These are phyloP conservation scores for Malus sieversii DNA, from an alignment of 306 rosid genomes.

Conservation along the genomic window DNA sequence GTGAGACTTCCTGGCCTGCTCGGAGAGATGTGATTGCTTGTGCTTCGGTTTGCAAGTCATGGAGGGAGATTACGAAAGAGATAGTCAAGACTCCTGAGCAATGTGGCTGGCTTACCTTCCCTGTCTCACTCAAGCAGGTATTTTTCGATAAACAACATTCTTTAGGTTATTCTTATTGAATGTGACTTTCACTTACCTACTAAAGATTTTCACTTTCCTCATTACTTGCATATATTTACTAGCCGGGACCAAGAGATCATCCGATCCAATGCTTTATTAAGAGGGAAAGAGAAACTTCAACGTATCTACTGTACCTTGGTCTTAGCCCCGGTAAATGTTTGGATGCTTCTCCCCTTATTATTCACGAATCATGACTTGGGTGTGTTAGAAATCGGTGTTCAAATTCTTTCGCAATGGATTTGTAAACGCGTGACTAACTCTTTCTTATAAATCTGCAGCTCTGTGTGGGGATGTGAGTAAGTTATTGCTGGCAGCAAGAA, in stretches of 20 bases:
- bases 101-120: conserved; percentile 74
- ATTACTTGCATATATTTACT: background rate
- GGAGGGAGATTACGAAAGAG: conserved; percentile 70
- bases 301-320: conserved; percentile 77
- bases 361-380: background rate
- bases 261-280: conserved; percentile 84
- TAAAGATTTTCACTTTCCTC: background rate
- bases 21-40: conserved; percentile 73
- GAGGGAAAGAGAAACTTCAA: conserved; percentile 76
- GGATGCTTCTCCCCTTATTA: conserved; percentile 4
- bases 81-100: conserved; percentile 79
- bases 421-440: background rate
- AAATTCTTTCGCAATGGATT: background rate
- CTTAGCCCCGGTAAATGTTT: conserved; percentile 70
- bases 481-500: conserved; percentile 72
- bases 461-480: conserved; percentile 75
- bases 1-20: conserved; percentile 76
- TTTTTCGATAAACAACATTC: background rate
- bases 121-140: conserved; percentile 91
- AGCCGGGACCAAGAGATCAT: conserved; percentile 85
- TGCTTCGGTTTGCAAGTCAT: conserved; percentile 77
- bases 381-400: background rate
- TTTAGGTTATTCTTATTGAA: background rate
- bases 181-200: background rate
- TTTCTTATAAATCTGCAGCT: conserved; percentile 32